Percentiles rank a stretch among this genome's conserved stretches.
phyloP scores from a whole-genome alignment of 805 yeast species.

The Myxozyma neglecta region DNA sequence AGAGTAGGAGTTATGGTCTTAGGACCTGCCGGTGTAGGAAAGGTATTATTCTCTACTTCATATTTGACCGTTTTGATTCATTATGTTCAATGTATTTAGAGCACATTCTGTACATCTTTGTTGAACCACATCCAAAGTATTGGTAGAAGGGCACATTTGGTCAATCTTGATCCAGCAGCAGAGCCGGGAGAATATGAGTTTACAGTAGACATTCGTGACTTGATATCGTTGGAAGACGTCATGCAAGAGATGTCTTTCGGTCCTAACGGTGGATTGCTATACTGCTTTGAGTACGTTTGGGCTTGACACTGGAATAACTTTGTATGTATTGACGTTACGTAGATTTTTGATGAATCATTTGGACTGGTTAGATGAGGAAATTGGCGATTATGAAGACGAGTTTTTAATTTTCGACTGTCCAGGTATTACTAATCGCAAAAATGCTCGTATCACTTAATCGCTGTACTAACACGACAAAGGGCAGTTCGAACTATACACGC shows the following conservation, averaged over 20 bases:
- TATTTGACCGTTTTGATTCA: not conserved
- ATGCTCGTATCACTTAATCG: not conserved
- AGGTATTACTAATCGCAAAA: constrained; percentile 45
- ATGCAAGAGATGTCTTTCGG: constrained; percentile 93
- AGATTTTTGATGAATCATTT: constrained; percentile 71
- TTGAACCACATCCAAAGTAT: constrained; percentile 83
- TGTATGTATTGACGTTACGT: not conserved
- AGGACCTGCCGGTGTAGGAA: constrained; percentile 99
- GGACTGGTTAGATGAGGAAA: constrained; percentile 97
- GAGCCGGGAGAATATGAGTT: constrained; percentile 90
- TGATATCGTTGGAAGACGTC: constrained; percentile 87
- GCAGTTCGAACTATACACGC: constrained; percentile 92
- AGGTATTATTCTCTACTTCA: constrained; percentile 37
- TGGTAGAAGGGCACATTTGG: constrained; percentile 92
- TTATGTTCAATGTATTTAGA: constrained; percentile 36
- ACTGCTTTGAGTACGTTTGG: constrained; percentile 75
- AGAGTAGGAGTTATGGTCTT: constrained; percentile 89
- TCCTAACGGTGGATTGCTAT: constrained; percentile 91
- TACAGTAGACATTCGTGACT: constrained; percentile 86
- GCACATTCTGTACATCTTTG: constrained; percentile 87
- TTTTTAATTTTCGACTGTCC: constrained; percentile 94
- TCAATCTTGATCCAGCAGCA: constrained; percentile 95
- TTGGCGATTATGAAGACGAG: constrained; percentile 94
- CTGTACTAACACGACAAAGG: not conserved
- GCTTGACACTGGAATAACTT: not conserved